Conservation (phyloP, 495 filamentous ascomycete genomes). For the Hyaloscypha bicolor region DNA sequence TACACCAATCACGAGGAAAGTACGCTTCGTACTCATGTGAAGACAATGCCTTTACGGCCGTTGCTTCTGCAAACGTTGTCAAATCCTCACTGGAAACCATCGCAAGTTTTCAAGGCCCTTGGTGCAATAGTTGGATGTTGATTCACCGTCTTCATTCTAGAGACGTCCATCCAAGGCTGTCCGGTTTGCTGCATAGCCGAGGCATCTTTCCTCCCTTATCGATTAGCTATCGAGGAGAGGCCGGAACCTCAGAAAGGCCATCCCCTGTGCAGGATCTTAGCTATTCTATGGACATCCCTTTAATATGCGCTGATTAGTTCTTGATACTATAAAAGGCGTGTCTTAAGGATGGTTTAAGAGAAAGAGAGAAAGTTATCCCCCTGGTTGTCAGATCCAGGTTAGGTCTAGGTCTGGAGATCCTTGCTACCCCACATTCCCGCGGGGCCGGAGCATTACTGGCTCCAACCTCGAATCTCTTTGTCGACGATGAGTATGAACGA, state of each 20-base stretch:
- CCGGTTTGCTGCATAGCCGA: background rate
- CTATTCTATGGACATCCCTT: too few relatives aligned
- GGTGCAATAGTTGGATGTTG: background rate
- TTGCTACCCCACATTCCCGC: constrained; percentile 6
- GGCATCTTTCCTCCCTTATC: background rate
- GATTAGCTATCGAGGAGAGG: background rate
- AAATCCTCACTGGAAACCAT: background rate
- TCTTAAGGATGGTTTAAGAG: background rate
- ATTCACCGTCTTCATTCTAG: background rate
- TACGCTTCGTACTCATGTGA: constrained; percentile 62
- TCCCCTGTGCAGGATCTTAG: too few relatives aligned
- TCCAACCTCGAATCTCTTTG: background rate
- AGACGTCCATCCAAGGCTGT: too few relatives aligned
- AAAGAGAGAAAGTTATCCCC: background rate
- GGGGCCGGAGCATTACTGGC: background rate
- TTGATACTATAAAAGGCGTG: too few relatives aligned
- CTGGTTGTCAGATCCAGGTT: background rate
- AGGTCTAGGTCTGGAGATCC: background rate
- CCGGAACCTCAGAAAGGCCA: too few relatives aligned
- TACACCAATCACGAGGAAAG: constrained; percentile 67
- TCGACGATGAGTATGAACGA: background rate
- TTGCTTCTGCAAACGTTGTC: constrained; percentile 58
- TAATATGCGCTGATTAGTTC: too few relatives aligned
- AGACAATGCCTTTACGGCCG: constrained; percentile 53
- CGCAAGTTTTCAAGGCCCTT: background rate